Evolutionary conservation across 116 monocot species (phyloP), one percentile per base, ranked within the genome.

Genomic region (Cymodocea nodosa): DNA sequence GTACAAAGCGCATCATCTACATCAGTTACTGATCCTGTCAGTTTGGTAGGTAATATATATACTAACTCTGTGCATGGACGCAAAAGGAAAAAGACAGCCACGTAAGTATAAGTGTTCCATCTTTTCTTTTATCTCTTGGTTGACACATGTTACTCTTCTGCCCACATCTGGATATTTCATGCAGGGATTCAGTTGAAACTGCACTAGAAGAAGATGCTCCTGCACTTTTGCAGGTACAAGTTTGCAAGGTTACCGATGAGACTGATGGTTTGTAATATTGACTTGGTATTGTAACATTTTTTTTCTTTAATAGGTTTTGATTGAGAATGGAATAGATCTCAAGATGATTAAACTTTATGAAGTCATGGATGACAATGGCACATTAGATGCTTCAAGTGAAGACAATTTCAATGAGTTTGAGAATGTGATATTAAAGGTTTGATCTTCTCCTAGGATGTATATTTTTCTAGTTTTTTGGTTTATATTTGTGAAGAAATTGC

Each of bases 161-260:
- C 35, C 66, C 5, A 68, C 22, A 67, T 12, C 56, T 15, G 67
- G 23, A 64, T 51, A 53, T 23, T 66, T 62, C 0, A 65, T 74
- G 69, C 82, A 97, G 97, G 84, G 78, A 84, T 82, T 97, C 88
- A 1, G 78, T 84, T 35, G 88, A 91, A 76, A 73, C 68, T 37
- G 97, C 97, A 39, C 83, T 97, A 10, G 86, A 91, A 71, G 97
- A 97, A 88, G 97, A 97, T 91, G 92, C 92, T 76, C 97, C 97
- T 35, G 92, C 84, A 77, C 85, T 97, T 73, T 71, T 97, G 24
- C 75, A 91, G 88, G 97, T 91, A 68, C 52, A 19, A 64, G 13
- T 4, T 19, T 36, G 25, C 8, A 8, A 39, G 17, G 8, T n/a
- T 17, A 17, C 19, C 4, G 5, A 36, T 60, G 13, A 70, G 39